Conservation (phyloP, 768 basidiomycete genomes). For the Mrakia hoshinonis region DNA sequence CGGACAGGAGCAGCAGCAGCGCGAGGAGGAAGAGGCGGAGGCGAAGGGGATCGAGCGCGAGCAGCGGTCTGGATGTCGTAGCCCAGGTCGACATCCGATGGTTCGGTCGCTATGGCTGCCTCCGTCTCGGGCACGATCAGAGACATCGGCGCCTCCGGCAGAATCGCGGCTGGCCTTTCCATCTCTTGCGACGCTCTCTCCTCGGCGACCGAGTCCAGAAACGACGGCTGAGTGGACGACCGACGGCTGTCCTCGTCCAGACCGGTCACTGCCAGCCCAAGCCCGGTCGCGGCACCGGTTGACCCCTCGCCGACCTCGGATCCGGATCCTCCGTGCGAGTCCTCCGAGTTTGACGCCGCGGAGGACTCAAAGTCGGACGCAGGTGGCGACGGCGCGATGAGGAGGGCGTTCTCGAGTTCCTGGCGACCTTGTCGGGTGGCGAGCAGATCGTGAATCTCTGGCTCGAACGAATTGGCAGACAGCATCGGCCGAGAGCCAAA, state of each 20-base stretch:
- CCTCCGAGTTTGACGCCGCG: not conserved
- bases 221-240: not conserved
- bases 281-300: not conserved
- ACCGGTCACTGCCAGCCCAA: slow-evolving; percentile 1
- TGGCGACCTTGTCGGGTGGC: slow-evolving; percentile 57
- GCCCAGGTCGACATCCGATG: not conserved
- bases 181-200: slow-evolving; percentile 19
- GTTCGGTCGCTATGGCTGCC: not conserved
- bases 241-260: not conserved
- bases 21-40: not conserved
- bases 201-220: slow-evolving; percentile 15
- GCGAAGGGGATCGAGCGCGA: not conserved
- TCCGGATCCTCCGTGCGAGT: not conserved
- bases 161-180: not conserved
- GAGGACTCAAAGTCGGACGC: slow-evolving; percentile 3
- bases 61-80: not conserved
- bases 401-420: slow-evolving; percentile 46
- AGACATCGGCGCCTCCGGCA: not conserved
- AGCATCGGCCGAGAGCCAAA: not conserved
- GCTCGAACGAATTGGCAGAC: not conserved
- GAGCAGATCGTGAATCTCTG: slow-evolving; percentile 51
- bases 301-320: not conserved
- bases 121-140: not conserved
- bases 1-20: not conserved
- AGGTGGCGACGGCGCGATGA: slow-evolving; percentile 35